Evolutionary conservation across 352 stramenopile species (phyloP), one percentile per base, ranked within the genome.

Genomic region (Pythium biforme): DNA sequence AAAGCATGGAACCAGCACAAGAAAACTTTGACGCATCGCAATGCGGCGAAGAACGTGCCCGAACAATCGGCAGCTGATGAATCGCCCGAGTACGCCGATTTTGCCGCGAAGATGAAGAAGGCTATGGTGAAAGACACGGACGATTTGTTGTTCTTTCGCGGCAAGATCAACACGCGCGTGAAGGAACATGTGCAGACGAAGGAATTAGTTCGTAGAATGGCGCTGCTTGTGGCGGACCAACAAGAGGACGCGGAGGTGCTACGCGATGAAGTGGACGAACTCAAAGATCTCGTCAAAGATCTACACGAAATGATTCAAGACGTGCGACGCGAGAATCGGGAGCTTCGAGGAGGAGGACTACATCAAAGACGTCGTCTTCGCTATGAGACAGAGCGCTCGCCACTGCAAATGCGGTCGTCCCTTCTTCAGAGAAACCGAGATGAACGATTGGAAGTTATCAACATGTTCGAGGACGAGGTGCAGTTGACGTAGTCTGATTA

Each of bases 391-490:
- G 46, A 48, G 15, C 6, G 23, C 19, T 50, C 46, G 25, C 46
- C 56, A 31, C 0, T 48, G 9, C 33, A 54, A 15, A n/a, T n/a
- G n/a, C n/a, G n/a, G n/a, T n/a, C n/a, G n/a, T n/a, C n/a, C n/a
- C 27, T 15, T 12, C 4, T n/a, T 25, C 25, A 4, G 15, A 40
- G 47, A 59, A 33, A 37, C 1, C 26, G 7, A 40, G 41, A 29
- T 19, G n/a, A 12, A 33, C 8, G 39, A 51, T 8, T 10, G 1
- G 9, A 27, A 9, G 61, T 61, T n/a, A 64, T 70, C 55, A 40
- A 66, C 51, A 66, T 70, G 50, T 70, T 70, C 29, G 63, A 59
- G 25, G 43, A 62, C 43, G 29, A 68, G 19, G 17, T 68, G 14
- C 62, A 68, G 11, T 53, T 68, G 20, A 59, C 58, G 47, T 37